Percentiles rank a stretch among this genome's conserved stretches.
phyloP scores from a whole-genome alignment of 148 eudicot genomes.

The Euryodendron excelsum region DNA sequence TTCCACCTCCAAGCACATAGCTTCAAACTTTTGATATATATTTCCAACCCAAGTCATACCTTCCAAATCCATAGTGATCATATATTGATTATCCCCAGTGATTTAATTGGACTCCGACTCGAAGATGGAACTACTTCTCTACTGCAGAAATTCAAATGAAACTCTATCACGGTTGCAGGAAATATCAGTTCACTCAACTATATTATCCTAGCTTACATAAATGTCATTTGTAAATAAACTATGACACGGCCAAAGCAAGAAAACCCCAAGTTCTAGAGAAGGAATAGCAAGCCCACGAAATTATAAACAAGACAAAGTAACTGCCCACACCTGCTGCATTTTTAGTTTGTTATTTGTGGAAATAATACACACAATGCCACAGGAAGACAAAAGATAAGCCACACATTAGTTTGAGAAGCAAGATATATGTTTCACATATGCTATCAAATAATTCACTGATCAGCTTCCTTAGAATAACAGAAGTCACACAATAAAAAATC shows the following conservation, averaged over 20 bases:
- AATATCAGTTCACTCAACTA: neutral
- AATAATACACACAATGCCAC: neutral
- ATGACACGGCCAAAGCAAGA: neutral
- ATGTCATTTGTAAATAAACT: neutral
- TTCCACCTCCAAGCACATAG: constrained; percentile 81
- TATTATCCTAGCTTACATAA: neutral
- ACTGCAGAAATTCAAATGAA: constrained; percentile 15
- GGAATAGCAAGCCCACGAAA: neutral
- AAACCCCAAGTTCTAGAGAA: neutral
- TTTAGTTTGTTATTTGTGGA: neutral
- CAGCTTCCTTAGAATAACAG: neutral
- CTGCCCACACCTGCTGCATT: neutral
- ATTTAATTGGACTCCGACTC: neutral
- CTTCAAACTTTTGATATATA: constrained; percentile 63
- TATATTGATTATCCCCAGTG: neutral
- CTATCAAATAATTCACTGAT: neutral
- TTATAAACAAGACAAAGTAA: neutral
- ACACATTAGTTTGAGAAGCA: neutral
- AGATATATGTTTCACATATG: neutral
- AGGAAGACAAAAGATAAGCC: neutral
- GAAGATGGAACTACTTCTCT: neutral
- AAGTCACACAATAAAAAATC: neutral
- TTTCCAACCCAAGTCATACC: constrained; percentile 64
- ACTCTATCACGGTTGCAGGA: neutral
- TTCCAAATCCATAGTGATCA: constrained; percentile 56